Conservation (phyloP, 176 grass and related monocot species). For the Cenchrus fungigraminus region DNA sequence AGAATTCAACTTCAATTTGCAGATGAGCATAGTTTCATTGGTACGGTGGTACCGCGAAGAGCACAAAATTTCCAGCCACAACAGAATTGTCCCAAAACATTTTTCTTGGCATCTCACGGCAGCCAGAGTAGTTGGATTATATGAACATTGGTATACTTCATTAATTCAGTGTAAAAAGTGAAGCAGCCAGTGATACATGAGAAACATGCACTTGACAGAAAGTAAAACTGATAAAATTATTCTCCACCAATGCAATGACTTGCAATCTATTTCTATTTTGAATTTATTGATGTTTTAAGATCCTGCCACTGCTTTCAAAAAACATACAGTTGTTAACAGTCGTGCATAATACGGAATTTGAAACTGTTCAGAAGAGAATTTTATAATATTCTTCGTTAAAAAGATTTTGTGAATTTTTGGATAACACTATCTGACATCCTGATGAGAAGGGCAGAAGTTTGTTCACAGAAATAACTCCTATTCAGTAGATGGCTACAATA, state of each 20-base stretch:
- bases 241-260: background rate
- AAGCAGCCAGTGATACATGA: constrained; percentile 10
- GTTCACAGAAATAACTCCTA: background rate
- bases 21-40: background rate
- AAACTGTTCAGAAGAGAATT: background rate
- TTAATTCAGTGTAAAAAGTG: background rate
- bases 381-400: background rate
- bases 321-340: background rate
- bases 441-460: background rate
- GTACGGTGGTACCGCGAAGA: background rate
- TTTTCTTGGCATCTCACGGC: background rate
- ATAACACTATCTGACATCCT: background rate
- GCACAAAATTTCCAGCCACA: background rate
- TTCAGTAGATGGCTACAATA: background rate
- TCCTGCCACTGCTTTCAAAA: background rate
- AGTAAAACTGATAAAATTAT: background rate
- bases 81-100: background rate
- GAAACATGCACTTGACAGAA: background rate
- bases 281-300: background rate
- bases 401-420: background rate
- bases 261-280: background rate
- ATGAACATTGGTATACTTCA: background rate
- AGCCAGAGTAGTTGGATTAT: constrained; percentile 11
- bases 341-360: background rate
- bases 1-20: background rate